These are phyloP conservation scores for Fagopyrum esculentum DNA, from an alignment of 148 eudicot genomes.

Conservation along the genomic window DNA sequence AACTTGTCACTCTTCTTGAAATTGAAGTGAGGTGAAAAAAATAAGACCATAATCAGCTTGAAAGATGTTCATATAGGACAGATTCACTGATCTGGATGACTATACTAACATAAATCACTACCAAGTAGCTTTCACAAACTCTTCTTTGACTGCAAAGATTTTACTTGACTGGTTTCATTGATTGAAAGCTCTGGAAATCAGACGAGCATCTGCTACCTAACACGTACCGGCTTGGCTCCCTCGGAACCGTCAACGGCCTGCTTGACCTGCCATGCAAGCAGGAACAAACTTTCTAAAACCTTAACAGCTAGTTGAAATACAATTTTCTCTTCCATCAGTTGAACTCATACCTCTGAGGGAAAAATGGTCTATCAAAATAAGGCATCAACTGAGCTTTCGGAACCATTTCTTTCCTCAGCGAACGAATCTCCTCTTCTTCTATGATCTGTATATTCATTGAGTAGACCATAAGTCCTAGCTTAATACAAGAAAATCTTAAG, in stretches of 20 bases:
- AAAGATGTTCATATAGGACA: neutral
- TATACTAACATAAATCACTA: neutral
- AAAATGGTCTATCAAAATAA: constrained; percentile 56
- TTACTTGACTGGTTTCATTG: constrained; percentile 5
- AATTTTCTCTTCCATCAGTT: neutral
- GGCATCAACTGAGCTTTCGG: constrained; percentile 89
- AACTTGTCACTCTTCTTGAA: neutral
- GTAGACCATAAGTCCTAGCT: neutral
- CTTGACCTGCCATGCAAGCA: constrained; percentile 7
- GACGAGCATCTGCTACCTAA: neutral
- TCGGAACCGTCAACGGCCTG: constrained; percentile 13
- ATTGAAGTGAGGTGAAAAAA: neutral
- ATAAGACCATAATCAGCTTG: neutral
- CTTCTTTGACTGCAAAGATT: neutral
- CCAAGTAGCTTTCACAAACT: neutral
- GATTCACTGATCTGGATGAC: neutral
- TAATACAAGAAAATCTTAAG: neutral
- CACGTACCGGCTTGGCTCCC: neutral
- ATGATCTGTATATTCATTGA: constrained; percentile 34
- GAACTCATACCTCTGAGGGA: constrained; percentile 50
- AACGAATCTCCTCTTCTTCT: constrained; percentile 63
- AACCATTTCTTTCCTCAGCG: constrained; percentile 66
- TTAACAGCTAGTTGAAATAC: too few species aligned
- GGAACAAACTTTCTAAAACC: neutral
- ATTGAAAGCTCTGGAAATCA: neutral